Conservation (phyloP, 805 yeast species). For the Kazachstania psychrophila region DNA sequence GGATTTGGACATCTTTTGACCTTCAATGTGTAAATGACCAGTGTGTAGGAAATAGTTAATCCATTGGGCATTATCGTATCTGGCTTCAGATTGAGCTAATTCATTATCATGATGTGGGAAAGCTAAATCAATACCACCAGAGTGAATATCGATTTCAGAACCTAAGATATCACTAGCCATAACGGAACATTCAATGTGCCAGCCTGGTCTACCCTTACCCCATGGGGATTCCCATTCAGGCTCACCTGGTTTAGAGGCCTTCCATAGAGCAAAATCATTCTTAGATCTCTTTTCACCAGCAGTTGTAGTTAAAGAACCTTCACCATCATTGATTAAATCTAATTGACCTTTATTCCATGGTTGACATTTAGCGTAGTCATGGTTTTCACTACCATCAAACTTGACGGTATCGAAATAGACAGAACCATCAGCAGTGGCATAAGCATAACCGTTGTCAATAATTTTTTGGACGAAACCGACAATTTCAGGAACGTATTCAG, state of each 20-base stretch:
- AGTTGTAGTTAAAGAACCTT: constrained; percentile 63
- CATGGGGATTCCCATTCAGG: constrained; percentile 93
- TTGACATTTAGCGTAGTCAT: constrained; percentile 89
- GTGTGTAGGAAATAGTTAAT: constrained; percentile 93
- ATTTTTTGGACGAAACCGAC: constrained; percentile 68
- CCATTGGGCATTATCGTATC: constrained; percentile 86
- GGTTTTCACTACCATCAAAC: constrained; percentile 64
- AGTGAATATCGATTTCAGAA: constrained; percentile 78
- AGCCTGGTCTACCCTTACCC: constrained; percentile 98
- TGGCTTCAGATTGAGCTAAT: constrained; percentile 93
- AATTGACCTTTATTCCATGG: constrained; percentile 95
- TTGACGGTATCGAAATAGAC: constrained; percentile 89
- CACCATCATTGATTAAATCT: constrained; percentile 86
- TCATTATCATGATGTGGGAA: constrained; percentile 99
- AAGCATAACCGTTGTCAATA: constrained; percentile 74
- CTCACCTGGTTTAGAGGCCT: constrained; percentile 92
- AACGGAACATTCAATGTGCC: constrained; percentile 99
- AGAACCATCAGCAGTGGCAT: constrained; percentile 75
- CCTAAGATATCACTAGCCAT: constrained; percentile 93
- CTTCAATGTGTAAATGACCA: constrained; percentile 96
- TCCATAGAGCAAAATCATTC: constrained; percentile 95
- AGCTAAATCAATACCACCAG: constrained; percentile 95
- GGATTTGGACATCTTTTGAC: constrained; percentile 95
- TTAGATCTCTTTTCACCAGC: constrained; percentile 56
- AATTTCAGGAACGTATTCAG: constrained; percentile 92